Evolutionary conservation across 148 eudicot genomes (phyloP), one percentile per base, ranked within the genome.

Genomic region (Pouteria glomerata): DNA sequence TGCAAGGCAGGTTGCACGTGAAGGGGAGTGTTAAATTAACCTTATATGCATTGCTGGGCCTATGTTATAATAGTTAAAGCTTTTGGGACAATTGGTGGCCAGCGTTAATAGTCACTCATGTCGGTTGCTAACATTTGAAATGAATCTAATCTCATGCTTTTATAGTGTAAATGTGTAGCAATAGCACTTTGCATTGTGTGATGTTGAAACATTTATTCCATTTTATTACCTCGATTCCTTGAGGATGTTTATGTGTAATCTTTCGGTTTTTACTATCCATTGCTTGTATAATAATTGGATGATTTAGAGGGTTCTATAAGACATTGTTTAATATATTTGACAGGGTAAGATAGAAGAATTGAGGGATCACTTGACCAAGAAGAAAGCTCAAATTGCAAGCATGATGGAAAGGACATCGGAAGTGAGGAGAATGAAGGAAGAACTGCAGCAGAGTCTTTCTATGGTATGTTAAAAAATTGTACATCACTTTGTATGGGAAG

Each of bases 331-430:
- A 23, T 39, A 50, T 33, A 63, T 63, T 61, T 76, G 70, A 37
- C 87, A 96, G 99, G 78, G 61, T 72, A 84, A 69, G 73, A 68
- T 88, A 26, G 88, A 82, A 77, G 87, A 83, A 50, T 73, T 87
- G 78, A 80, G 45, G 69, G 86, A 86, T 68, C 80, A 62, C 66
- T 74, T 86, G 68, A 66, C 73, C 48, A 81, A 88, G 74, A 90
- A 84, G 85, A 90, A 81, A 78, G 64, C 80, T 79, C 91, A 79
- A 74, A 83, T 80, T 80, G 86, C 84, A 53, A 57, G 57, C 68
- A 72, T 96, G 88, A 67, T 77, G 57, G 88, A 83, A 34, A 87
- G 83, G 82, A 82, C 86, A 51, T 77, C 84, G 6, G 87, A 90
- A 79, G 89, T 83, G 73, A 79, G 82, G 74, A 81, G 76, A 68